These are phyloP conservation scores for Cladosporium colombiae DNA, from an alignment of 2,329 filamentous ascomycete species.

Conservation along the genomic window DNA sequence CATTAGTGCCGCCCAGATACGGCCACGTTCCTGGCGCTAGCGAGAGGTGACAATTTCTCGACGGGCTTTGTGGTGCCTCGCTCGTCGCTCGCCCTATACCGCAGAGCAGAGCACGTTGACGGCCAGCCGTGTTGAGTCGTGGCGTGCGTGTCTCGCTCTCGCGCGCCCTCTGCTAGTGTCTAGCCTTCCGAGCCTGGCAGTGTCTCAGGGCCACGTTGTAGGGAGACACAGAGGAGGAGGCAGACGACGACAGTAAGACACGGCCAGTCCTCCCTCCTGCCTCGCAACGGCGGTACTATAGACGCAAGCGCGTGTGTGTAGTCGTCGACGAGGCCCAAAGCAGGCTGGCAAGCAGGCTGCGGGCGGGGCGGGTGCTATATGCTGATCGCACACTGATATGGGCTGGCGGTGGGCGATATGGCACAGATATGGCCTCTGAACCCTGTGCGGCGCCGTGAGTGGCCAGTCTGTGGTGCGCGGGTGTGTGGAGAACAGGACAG, in stretches of 20 bases:
- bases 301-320: background rate
- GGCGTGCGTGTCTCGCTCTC: background rate
- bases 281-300: constrained; percentile 20
- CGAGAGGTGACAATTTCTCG: constrained; percentile 15
- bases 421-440: constrained; percentile 10
- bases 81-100: constrained; percentile 9
- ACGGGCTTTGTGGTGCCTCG: background rate
- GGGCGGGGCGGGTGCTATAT: constrained; percentile 13
- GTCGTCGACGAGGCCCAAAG: constrained; percentile 8
- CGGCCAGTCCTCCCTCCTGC: constrained; percentile 14
- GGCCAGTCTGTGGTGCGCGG: background rate
- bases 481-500: constrained; percentile 5
- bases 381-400: constrained; percentile 14
- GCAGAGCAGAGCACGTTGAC: background rate
- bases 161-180: background rate
- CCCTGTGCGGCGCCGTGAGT: background rate
- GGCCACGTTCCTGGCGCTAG: constrained; percentile 15
- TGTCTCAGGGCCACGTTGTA: constrained; percentile 15
- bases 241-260: constrained; percentile 8
- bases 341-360: background rate
- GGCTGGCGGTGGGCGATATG: constrained; percentile 5
- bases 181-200: background rate
- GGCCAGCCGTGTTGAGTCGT: constrained; percentile 4
- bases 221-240: background rate
- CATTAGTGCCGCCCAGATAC: constrained; percentile 15